A percentile compares a stretch with the other conserved stretches of the same genome.
These are phyloP conservation scores for Lepidium campestre DNA, from an alignment of 441 rosid species.

Conservation along the genomic window DNA sequence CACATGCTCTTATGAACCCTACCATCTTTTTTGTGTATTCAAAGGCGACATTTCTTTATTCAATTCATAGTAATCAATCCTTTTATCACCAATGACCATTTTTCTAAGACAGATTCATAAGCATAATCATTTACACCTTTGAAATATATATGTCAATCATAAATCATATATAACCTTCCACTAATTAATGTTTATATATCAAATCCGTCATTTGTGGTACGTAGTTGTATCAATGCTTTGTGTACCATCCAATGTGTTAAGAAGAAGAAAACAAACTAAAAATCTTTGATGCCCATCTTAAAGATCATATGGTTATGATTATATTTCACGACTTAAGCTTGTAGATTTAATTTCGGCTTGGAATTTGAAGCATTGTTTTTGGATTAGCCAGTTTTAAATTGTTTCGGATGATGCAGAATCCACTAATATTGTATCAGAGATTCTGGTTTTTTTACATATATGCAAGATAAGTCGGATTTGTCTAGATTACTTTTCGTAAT, in stretches of 20 bases:
- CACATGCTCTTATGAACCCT: constrained; percentile 24
- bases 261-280: constrained; percentile 7
- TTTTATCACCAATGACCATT: background rate
- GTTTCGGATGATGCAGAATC: no score
- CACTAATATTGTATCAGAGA: no score
- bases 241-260: constrained; percentile 15
- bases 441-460: no score
- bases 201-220: constrained; percentile 10
- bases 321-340: no score
- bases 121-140: constrained; percentile 17
- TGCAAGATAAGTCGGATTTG: no score
- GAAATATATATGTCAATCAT: background rate
- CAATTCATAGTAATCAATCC: constrained; percentile 3
- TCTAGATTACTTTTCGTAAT: no score
- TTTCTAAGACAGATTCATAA: constrained; percentile 3
- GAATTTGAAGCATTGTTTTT: no score
- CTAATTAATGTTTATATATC: constrained; percentile 9
- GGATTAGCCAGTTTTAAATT: no score
- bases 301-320: background rate
- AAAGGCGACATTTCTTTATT: constrained; percentile 19
- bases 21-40: background rate
- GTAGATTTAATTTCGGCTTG: no score
- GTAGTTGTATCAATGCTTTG: background rate
- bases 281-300: background rate
- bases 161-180: background rate